Base-by-base conservation (phyloP, 73 alveolate genomes). In the Paramecium bursaria region DNA sequence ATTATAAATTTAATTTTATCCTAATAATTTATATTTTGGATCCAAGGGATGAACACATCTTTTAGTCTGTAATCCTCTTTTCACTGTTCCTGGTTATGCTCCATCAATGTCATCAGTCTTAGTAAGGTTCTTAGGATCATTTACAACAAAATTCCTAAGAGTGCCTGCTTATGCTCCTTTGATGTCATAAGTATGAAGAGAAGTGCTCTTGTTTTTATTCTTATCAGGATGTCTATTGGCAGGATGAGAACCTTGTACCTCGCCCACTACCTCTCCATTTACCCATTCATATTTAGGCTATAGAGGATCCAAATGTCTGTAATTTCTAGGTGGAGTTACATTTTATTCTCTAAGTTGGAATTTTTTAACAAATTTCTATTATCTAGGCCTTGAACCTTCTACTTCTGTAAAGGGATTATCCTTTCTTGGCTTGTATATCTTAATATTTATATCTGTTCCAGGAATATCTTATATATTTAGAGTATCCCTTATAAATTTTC, bases 141-240 rank as follows among this genome's bases (percentile, higher is more conserved):
- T 57, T 42, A 39, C 44, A 5, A 2, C 60, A 15, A 31, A 17
- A 39, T n/a, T 31, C 19, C n/a, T 39, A n/a, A 42, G 25, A 9
- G 82, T 67, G 13, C 44, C 55, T 6, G 82, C 26, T 67, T 67
- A 42, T 31, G 82, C 82, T 19, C 82, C 82, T 0, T 13, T 67
- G 1, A 67, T 39, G 9, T 67, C 60, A n/a, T 42, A 6, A 39
- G 82, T 33, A 17, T 67, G 21, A 21, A 67, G 27, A 1, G 57
- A 67, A 7, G 44, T 26, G 22, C 82, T 67, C 48, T 67, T 67
- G 3, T 11, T 21, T 39, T 67, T 67, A 3, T 39, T 67, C 44
- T 15, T 33, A 17, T 67, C 55, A 39, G 19, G 4, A 14, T 47
- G 35, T 17, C 22, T 10, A 11, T 19, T 15, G 2, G 19, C 19